Percentiles rank a stretch among this genome's conserved stretches.
Evolutionary conservation across 2,329 filamentous ascomycete genomes (phyloP).

Genomic region (Sphaerulina vaccinii): DNA sequence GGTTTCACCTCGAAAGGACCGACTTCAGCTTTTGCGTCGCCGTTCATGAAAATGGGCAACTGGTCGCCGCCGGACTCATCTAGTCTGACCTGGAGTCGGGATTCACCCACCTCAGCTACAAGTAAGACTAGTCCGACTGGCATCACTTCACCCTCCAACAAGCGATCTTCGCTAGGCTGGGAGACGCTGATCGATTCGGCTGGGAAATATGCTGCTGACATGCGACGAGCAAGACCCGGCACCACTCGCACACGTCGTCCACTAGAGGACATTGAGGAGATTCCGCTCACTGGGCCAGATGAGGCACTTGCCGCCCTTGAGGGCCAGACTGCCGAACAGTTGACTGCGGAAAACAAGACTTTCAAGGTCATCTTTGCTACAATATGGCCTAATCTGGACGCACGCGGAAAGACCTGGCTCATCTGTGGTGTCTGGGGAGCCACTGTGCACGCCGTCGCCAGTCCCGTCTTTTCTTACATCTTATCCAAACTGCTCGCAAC

Average conservation of each 20-base stretch:
- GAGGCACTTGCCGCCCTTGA: constrained; percentile 19
- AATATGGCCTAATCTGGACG: constrained; percentile 65
- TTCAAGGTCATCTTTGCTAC: constrained; percentile 63
- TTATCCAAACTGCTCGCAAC: constrained; percentile 70
- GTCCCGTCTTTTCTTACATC: constrained; percentile 72
- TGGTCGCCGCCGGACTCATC: constrained; percentile 11
- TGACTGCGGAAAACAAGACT: constrained; percentile 19
- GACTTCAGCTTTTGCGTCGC: constrained; percentile 26
- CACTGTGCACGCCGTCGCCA: constrained; percentile 63
- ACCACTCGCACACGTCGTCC: constrained; percentile 12
- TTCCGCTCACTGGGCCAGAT: constrained; percentile 18
- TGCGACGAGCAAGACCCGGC: constrained; percentile 17
- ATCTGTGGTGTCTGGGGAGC: constrained; percentile 61
- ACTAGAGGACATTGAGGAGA: constrained; percentile 20
- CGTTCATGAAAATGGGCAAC: constrained; percentile 23
- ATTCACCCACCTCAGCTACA: background rate
- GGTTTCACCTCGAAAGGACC: constrained; percentile 18
- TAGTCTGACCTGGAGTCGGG: constrained; percentile 9
- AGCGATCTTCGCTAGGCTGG: constrained; percentile 19
- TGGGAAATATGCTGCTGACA: constrained; percentile 24
- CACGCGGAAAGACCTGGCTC: constrained; percentile 54
- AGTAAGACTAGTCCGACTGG: background rate
- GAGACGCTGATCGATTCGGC: constrained; percentile 25
- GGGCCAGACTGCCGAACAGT: constrained; percentile 1
- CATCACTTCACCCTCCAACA: background rate